A percentile compares a stretch with the other conserved stretches of the same genome.
Evolutionary conservation across 2,329 filamentous ascomycete species (phyloP).

Genomic region (Xylaria sp.): DNA sequence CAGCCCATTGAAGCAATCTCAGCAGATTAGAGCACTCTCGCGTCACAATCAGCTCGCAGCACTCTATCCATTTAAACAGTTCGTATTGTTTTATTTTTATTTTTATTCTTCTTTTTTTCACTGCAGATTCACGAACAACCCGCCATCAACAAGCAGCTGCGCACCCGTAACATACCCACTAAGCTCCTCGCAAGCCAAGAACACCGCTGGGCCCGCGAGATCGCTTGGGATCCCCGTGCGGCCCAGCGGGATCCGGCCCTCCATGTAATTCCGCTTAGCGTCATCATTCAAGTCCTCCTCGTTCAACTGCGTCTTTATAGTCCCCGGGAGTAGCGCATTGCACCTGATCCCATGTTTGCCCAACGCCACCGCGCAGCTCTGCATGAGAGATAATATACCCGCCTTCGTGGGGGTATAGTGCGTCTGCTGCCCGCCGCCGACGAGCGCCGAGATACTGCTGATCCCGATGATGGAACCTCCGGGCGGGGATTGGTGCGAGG

Average conservation of each 20-base stretch:
- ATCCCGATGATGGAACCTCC: conserved; percentile 83
- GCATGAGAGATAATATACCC: conserved; percentile 80
- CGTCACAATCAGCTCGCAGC: too few species aligned
- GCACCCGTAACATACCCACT: conserved; percentile 83
- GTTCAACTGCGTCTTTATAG: conserved; percentile 83
- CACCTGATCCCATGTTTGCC: conserved; percentile 79
- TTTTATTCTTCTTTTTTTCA: conserved; percentile 46
- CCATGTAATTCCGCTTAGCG: conserved; percentile 77
- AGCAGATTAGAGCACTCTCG: too few species aligned
- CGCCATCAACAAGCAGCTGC: conserved; percentile 85
- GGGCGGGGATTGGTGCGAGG: conserved; percentile 61
- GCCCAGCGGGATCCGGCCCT: conserved; percentile 79
- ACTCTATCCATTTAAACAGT: too few species aligned
- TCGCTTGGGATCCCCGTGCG: conserved; percentile 75
- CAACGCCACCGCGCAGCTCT: conserved; percentile 79
- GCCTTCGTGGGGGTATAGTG: conserved; percentile 93
- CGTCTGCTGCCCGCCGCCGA: conserved; percentile 78
- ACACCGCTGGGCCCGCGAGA: conserved; percentile 83
- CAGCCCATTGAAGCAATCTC: too few species aligned
- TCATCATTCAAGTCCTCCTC: conserved; percentile 79
- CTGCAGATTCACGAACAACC: conserved; percentile 87
- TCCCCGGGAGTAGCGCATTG: conserved; percentile 83
- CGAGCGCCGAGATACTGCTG: conserved; percentile 74
- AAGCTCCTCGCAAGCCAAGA: conserved; percentile 78
- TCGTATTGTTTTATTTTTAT: too few species aligned